phyloP scores from a whole-genome alignment of 2,329 filamentous ascomycete species.

The Geosmithia morbida region DNA sequence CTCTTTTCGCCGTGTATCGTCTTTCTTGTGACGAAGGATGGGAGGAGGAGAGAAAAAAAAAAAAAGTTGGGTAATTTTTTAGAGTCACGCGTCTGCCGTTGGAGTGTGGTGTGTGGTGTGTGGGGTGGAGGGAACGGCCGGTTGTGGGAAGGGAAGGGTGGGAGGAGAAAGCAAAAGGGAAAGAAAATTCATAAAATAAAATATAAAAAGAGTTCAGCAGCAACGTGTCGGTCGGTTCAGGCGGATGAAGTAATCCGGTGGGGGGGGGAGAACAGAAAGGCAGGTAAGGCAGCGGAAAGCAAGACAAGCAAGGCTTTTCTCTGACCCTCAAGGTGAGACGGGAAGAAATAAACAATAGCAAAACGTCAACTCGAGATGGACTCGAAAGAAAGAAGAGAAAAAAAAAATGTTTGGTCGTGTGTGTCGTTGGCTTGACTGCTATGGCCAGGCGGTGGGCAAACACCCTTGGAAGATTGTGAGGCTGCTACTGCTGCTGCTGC shows the following conservation, averaged over 20 bases:
- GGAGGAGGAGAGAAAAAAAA: not conserved
- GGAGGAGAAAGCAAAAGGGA: not conserved
- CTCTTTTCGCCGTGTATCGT: not conserved
- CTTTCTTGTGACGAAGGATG: too few relatives aligned
- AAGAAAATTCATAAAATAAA: not conserved
- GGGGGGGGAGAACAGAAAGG: too few relatives aligned
- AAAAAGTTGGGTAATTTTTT: not conserved
- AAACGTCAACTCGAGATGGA: not conserved
- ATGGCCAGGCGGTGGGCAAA: not conserved
- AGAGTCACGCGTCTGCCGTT: not conserved
- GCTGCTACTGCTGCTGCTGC: not conserved
- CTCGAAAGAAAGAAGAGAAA: not conserved
- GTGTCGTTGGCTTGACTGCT: not conserved
- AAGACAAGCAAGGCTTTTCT: too few relatives aligned
- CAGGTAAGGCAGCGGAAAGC: too few relatives aligned
- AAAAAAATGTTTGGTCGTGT: not conserved
- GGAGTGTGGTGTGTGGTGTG: slow-evolving; percentile 1
- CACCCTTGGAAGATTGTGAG: not conserved
- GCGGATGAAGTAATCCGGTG: not conserved
- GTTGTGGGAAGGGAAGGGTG: not conserved
- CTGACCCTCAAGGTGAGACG: too few relatives aligned
- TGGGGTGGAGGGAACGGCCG: slow-evolving; percentile 2
- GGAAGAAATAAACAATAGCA: not conserved
- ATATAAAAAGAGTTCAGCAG: not conserved
- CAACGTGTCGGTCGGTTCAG: not conserved